These are phyloP conservation scores for Didymella arachidicola DNA, from an alignment of 2,329 filamentous ascomycete genomes.

Conservation along the genomic window DNA sequence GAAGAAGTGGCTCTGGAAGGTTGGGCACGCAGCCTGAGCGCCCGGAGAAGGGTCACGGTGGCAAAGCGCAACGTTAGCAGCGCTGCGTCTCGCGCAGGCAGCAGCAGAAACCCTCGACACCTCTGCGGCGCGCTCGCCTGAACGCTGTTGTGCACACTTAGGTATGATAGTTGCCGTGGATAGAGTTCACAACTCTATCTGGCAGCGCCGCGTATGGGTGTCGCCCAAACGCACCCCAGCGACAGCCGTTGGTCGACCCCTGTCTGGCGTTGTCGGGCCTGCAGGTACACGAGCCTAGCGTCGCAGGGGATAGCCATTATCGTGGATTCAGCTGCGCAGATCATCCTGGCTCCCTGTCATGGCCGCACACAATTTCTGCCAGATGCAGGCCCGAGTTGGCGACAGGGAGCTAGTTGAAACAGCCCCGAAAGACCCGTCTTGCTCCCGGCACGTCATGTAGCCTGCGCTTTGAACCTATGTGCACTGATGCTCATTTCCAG, in stretches of 20 bases:
- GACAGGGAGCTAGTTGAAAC: constrained; percentile 48
- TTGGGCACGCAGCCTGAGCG: constrained; percentile 17
- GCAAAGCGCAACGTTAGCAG: constrained; percentile 5
- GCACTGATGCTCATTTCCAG: constrained; percentile 50
- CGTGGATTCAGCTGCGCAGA: constrained; percentile 39
- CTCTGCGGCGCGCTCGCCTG: background rate
- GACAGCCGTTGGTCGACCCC: constrained; percentile 31
- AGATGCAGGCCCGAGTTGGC: constrained; percentile 34
- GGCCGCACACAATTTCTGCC: constrained; percentile 36
- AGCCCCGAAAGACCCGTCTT: constrained; percentile 49
- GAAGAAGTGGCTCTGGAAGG: constrained; percentile 15
- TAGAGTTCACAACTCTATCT: constrained; percentile 11
- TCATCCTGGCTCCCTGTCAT: constrained; percentile 38
- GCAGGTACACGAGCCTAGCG: constrained; percentile 32
- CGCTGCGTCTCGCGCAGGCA: background rate
- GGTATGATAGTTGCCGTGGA: constrained; percentile 1
- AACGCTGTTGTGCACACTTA: background rate
- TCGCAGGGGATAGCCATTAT: constrained; percentile 31
- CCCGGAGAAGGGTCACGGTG: constrained; percentile 13
- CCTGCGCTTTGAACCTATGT: constrained; percentile 46
- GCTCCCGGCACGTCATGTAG: constrained; percentile 52
- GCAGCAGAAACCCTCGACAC: background rate
- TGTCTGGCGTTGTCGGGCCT: constrained; percentile 20
- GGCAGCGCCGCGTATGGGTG: constrained; percentile 8
- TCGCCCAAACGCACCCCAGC: constrained; percentile 24